A percentile compares a stretch with the other conserved stretches of the same genome.
phyloP scores from a whole-genome alignment of 1,284 basidiomycete genomes.

The Xanthoconium separans region DNA sequence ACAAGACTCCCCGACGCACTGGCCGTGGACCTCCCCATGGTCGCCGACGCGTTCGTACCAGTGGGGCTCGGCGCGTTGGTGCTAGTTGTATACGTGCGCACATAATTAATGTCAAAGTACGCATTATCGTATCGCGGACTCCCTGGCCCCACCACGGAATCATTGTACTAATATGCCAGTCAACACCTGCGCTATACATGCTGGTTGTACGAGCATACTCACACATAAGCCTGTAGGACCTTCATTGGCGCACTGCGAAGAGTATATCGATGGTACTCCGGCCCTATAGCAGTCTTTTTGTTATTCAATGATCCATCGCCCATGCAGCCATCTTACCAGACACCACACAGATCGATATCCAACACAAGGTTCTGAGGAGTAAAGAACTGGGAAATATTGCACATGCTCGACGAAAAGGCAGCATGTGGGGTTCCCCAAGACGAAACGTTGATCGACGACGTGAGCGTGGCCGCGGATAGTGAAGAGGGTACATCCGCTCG shows the following conservation, averaged over 20 bases:
- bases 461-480: slow-evolving; percentile 37
- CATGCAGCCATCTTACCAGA: slow-evolving; percentile 38
- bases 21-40: background rate
- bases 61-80: slow-evolving; percentile 8
- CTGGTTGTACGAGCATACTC: slow-evolving; percentile 16
- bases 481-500: slow-evolving; percentile 44
- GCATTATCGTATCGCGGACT: slow-evolving; percentile 50
- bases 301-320: background rate
- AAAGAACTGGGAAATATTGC: slow-evolving; percentile 51
- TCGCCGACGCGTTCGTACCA: background rate
- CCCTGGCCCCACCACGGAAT: slow-evolving; percentile 41
- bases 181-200: background rate
- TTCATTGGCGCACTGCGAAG: slow-evolving; percentile 34
- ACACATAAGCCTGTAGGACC: slow-evolving; percentile 43
- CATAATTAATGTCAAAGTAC: slow-evolving; percentile 34
- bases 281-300: slow-evolving; percentile 35
- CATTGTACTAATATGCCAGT: slow-evolving; percentile 35
- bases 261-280: slow-evolving; percentile 39
- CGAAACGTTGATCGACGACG: slow-evolving; percentile 48
- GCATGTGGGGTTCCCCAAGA: slow-evolving; percentile 57
- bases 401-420: slow-evolving; percentile 43
- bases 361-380: slow-evolving; percentile 52
- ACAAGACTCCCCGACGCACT: background rate
- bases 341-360: slow-evolving; percentile 59
- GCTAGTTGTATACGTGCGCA: slow-evolving; percentile 30